These are phyloP conservation scores for Ramalina intermedia DNA, from an alignment of 495 filamentous ascomycete genomes.

Conservation along the genomic window DNA sequence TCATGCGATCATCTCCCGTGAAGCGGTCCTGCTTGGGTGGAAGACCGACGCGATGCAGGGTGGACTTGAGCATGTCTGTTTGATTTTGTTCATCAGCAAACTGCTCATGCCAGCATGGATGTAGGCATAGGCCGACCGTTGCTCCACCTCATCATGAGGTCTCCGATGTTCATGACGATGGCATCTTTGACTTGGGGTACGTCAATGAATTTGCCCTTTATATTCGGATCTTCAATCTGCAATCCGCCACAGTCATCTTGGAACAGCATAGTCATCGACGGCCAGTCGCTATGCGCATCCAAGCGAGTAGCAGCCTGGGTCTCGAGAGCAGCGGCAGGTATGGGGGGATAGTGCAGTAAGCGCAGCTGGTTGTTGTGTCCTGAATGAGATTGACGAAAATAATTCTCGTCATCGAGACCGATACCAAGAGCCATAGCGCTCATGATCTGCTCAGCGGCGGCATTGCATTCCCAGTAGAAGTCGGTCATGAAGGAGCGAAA, in stretches of 20 bases:
- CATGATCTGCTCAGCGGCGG: constrained; percentile 31
- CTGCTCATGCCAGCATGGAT: neutral
- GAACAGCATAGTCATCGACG: constrained; percentile 35
- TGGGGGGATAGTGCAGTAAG: constrained; percentile 49
- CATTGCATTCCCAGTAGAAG: constrained; percentile 42
- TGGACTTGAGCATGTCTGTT: constrained; percentile 31
- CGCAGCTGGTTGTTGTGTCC: constrained; percentile 49
- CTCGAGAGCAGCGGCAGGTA: constrained; percentile 33
- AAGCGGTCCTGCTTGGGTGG: constrained; percentile 14
- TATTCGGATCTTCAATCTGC: constrained; percentile 40
- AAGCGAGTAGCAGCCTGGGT: constrained; percentile 33
- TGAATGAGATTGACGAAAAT: constrained; percentile 38
- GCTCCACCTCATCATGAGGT: constrained; percentile 47
- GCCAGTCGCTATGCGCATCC: constrained; percentile 40
- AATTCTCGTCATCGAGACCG: constrained; percentile 35
- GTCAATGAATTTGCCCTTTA: constrained; percentile 35
- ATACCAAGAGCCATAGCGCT: constrained; percentile 37
- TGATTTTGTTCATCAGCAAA: neutral
- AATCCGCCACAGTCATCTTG: constrained; percentile 39
- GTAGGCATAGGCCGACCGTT: constrained; percentile 32
- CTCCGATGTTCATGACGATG: constrained; percentile 52
- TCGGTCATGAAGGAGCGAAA: constrained; percentile 42
- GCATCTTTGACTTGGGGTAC: constrained; percentile 40
- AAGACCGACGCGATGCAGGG: constrained; percentile 38
- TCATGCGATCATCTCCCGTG: constrained; percentile 27